These are phyloP conservation scores for Zhuliangozyma blackwelliae DNA, from an alignment of 1,139 yeast species.

Conservation along the genomic window DNA sequence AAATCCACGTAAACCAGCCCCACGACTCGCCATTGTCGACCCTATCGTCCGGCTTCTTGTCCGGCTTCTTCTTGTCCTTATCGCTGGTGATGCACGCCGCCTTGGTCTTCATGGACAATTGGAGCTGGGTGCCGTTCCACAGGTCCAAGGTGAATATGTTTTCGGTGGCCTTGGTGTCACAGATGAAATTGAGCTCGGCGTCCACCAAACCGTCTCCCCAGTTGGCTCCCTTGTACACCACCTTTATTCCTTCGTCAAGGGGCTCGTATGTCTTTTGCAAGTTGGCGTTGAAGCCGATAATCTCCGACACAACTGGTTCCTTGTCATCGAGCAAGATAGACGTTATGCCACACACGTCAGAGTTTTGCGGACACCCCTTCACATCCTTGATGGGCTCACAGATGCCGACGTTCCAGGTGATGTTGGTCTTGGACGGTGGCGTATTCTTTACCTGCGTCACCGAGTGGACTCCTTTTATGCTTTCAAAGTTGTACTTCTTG, in stretches of 20 bases:
- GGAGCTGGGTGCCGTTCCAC: slow-evolving; percentile 30
- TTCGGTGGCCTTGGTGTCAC: slow-evolving; percentile 41
- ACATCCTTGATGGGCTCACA: slow-evolving; percentile 50
- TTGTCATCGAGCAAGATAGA: slow-evolving; percentile 42
- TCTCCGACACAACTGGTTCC: slow-evolving; percentile 45
- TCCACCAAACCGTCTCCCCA: slow-evolving; percentile 67
- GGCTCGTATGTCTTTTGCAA: slow-evolving; percentile 27
- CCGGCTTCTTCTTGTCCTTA: slow-evolving; percentile 18
- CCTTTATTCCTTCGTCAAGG: slow-evolving; percentile 38
- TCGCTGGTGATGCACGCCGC: slow-evolving; percentile 38
- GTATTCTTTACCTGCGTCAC: slow-evolving; percentile 45
- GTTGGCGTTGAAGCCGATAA: slow-evolving; percentile 46
- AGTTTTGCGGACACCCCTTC: slow-evolving; percentile 57
- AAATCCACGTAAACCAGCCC: slow-evolving; percentile 78
- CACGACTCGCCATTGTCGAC: slow-evolving; percentile 46
- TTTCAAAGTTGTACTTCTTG: slow-evolving; percentile 37
- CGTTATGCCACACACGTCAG: slow-evolving; percentile 69
- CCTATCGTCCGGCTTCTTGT: slow-evolving; percentile 14
- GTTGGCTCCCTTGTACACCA: slow-evolving; percentile 49
- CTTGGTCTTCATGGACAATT: slow-evolving; percentile 24
- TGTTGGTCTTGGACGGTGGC: slow-evolving; percentile 70
- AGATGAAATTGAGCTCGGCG: slow-evolving; percentile 50
- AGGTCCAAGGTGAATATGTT: slow-evolving; percentile 22
- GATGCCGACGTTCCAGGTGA: slow-evolving; percentile 67
- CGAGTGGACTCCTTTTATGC: slow-evolving; percentile 46